Evolutionary conservation across 331 rosid species (phyloP).

Genomic region (Spiraea crenata): DNA sequence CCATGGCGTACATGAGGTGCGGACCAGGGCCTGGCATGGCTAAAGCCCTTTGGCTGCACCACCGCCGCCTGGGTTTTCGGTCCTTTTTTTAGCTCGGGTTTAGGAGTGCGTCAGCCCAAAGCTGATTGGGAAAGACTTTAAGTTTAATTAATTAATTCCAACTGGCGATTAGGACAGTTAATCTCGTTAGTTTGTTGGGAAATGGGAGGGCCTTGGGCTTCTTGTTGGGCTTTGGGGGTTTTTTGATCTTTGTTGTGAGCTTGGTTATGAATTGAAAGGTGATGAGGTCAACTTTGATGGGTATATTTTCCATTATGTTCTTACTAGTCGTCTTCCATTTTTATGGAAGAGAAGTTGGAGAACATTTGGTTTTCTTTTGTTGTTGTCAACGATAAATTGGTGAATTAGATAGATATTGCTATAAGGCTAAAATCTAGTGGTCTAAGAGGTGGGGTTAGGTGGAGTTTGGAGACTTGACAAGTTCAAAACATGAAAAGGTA

Average conservation of each 20-base stretch:
- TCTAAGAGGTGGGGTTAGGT: not conserved
- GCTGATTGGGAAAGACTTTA: not conserved
- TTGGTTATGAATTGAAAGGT: not conserved
- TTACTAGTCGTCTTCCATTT: not conserved
- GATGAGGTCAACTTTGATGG: not conserved
- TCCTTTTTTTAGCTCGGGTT: not conserved
- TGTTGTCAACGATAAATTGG: not conserved
- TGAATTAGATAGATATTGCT: not conserved
- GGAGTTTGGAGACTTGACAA: not conserved
- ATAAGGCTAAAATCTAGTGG: not conserved
- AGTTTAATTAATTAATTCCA: not conserved
- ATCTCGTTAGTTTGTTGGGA: not conserved
- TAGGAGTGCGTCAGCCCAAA: not conserved
- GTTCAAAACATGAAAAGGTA: not conserved
- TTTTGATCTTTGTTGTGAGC: not conserved
- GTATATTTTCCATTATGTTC: not conserved
- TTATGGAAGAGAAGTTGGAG: not conserved
- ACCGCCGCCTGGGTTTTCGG: not conserved
- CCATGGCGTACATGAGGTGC: constrained; percentile 87
- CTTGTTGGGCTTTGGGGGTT: not conserved
- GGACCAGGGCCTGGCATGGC: constrained; percentile 93
- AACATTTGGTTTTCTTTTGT: not conserved
- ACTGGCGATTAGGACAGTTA: not conserved
- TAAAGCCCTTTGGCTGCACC: not conserved
- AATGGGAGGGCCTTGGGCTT: not conserved